Evolutionary conservation across 768 basidiomycete species (phyloP).

Genomic region (Rhodotorula graminis): DNA sequence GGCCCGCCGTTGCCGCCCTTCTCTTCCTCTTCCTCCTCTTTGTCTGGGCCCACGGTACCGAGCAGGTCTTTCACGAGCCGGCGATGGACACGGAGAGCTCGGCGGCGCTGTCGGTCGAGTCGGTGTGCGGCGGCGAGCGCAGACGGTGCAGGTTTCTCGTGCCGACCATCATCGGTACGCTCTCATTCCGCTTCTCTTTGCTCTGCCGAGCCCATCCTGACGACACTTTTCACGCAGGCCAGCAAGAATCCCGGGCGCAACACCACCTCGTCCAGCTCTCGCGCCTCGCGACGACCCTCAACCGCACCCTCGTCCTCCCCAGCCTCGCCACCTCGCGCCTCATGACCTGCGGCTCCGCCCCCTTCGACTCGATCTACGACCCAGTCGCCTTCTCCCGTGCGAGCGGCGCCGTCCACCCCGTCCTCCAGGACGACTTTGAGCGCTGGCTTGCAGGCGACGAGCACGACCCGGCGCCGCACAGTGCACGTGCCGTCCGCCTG

Average conservation of each 20-base stretch:
- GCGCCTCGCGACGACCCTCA: slow-evolving; percentile 18
- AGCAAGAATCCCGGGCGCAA: slow-evolving; percentile 25
- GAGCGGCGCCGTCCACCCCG: too few relatives aligned
- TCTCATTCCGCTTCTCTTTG: background rate
- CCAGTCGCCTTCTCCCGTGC: background rate
- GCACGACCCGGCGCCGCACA: too few relatives aligned
- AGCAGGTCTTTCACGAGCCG: too few relatives aligned
- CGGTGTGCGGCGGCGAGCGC: too few relatives aligned
- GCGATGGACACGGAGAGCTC: too few relatives aligned
- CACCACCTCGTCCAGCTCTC: slow-evolving; percentile 21
- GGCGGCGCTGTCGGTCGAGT: too few relatives aligned
- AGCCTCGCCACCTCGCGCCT: background rate
- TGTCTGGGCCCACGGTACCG: too few relatives aligned
- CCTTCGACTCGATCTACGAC: slow-evolving; percentile 20
- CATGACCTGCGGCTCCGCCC: background rate
- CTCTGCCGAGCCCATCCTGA: too few relatives aligned
- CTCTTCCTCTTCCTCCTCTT: too few relatives aligned
- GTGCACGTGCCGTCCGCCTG: background rate
- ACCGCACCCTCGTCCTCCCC: slow-evolving; percentile 31
- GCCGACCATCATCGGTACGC: slow-evolving; percentile 1
- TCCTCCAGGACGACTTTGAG: slow-evolving; percentile 3
- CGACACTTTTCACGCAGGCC: background rate
- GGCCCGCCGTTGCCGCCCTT: too few relatives aligned
- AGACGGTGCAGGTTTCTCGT: background rate
- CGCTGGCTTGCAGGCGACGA: background rate